phyloP scores from a whole-genome alignment of 371 early-diverging fungal genomes.

The Chytridium lagenaria region DNA sequence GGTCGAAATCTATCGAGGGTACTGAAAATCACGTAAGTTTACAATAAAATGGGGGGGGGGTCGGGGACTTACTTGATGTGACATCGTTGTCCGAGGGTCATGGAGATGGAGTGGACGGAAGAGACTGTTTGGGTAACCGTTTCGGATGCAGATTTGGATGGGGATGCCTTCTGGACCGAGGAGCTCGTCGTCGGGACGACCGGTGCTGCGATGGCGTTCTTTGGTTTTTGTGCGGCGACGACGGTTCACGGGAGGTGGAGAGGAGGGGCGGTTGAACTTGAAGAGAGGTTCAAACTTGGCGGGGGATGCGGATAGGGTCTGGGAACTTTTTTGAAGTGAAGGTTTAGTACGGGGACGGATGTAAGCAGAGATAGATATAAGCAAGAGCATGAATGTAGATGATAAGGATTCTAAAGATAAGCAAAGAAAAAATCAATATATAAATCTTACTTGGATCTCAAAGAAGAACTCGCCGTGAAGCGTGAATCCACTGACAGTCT shows the following conservation, averaged over 20 bases:
- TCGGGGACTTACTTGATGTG: constrained; percentile 19
- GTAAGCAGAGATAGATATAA: too few relatives aligned
- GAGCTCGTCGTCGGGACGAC: constrained; percentile 16
- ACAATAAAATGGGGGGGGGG: neutral
- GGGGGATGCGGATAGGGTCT: constrained; percentile 15
- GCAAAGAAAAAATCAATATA: too few relatives aligned
- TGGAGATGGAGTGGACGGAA: neutral
- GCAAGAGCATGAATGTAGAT: too few relatives aligned
- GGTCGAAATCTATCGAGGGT: constrained; percentile 16
- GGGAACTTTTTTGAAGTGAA: too few relatives aligned
- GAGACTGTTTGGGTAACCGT: neutral
- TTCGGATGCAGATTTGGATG: constrained; percentile 6
- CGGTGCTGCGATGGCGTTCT: constrained; percentile 12
- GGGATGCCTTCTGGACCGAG: constrained; percentile 20
- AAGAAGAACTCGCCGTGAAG: constrained; percentile 3
- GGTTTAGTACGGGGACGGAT: too few relatives aligned
- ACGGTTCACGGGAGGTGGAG: neutral
- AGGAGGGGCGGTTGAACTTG: neutral
- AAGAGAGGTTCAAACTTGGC: neutral
- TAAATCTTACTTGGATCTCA: too few relatives aligned
- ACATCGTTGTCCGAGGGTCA: constrained; percentile 14
- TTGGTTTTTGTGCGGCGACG: neutral
- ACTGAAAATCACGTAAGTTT: too few relatives aligned
- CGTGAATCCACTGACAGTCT: constrained; percentile 13
- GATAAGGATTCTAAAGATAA: too few relatives aligned